Evolutionary conservation across 495 filamentous ascomycete species (phyloP).

Genomic region (Neurospora sp.): DNA sequence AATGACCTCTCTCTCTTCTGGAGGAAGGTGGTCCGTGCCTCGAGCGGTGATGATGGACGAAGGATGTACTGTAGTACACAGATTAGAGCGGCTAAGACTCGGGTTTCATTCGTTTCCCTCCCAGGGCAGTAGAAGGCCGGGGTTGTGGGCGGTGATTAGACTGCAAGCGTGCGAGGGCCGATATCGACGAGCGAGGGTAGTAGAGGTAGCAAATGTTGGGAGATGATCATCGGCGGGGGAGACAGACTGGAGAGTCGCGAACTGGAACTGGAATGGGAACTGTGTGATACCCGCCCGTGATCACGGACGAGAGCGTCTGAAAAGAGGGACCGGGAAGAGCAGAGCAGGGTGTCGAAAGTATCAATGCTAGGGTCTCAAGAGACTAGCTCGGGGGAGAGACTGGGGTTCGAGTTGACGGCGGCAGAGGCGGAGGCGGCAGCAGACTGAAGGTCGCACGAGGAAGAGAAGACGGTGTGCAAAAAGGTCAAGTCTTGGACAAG

Average conservation of each 20-base stretch:
- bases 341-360: background rate
- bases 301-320: background rate
- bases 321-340: background rate
- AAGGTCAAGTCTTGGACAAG: background rate
- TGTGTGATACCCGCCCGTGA: background rate
- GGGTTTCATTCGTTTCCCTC: conserved; percentile 32
- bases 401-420: conserved; percentile 4
- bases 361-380: background rate
- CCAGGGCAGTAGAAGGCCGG: background rate
- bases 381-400: background rate
- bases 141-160: background rate
- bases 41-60: conserved; percentile 9
- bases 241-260: background rate
- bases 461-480: conserved; percentile 1
- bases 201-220: background rate
- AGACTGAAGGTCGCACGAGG: conserved; percentile 8
- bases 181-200: background rate
- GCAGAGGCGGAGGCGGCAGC: conserved; percentile 4
- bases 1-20: background rate
- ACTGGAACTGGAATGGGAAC: background rate
- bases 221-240: background rate
- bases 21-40: conserved; percentile 23
- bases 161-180: background rate
- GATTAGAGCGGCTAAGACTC: conserved; percentile 32
- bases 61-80: conserved; percentile 23